Conservation (phyloP, 1,284 basidiomycete species). For the Pyrrhoderma lamaoense region DNA sequence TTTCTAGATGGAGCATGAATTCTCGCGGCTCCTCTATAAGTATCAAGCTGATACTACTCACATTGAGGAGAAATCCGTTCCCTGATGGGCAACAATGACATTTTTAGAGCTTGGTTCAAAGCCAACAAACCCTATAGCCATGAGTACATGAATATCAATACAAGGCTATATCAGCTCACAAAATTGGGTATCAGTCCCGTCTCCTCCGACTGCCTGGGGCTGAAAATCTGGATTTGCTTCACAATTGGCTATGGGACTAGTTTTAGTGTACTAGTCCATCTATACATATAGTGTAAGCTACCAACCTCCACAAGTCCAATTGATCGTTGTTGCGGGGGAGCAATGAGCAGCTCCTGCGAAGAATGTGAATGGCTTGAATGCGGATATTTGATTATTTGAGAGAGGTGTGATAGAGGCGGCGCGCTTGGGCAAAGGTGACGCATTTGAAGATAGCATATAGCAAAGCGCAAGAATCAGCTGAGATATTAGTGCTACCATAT, state of each 20-base stretch:
- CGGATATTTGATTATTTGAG: conserved; percentile 26
- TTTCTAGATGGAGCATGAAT: conserved; percentile 15
- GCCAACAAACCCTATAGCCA: conserved; percentile 16
- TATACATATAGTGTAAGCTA: neutral
- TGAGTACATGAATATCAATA: neutral
- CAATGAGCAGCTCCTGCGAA: conserved; percentile 41
- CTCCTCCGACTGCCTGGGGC: conserved; percentile 23
- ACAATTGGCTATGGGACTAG: conserved; percentile 15
- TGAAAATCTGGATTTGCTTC: conserved; percentile 21
- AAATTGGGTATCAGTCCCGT: conserved; percentile 20
- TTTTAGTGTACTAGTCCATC: neutral
- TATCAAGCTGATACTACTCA: neutral
- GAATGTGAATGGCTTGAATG: conserved; percentile 33
- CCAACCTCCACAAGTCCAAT: conserved; percentile 37
- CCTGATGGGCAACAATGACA: conserved; percentile 17
- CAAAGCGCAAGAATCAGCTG: too few species aligned
- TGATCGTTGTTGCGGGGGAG: conserved; percentile 24
- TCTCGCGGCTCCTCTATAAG: neutral
- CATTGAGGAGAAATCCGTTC: conserved; percentile 14
- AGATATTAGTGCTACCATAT: too few species aligned
- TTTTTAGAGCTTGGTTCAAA: conserved; percentile 13
- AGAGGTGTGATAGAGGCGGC: conserved; percentile 24
- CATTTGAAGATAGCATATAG: too few species aligned
- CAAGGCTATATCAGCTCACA: conserved; percentile 15
- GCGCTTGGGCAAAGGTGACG: too few species aligned